Base-by-base conservation (phyloP, 768 basidiomycete genomes). In the Mycena belliarum region DNA sequence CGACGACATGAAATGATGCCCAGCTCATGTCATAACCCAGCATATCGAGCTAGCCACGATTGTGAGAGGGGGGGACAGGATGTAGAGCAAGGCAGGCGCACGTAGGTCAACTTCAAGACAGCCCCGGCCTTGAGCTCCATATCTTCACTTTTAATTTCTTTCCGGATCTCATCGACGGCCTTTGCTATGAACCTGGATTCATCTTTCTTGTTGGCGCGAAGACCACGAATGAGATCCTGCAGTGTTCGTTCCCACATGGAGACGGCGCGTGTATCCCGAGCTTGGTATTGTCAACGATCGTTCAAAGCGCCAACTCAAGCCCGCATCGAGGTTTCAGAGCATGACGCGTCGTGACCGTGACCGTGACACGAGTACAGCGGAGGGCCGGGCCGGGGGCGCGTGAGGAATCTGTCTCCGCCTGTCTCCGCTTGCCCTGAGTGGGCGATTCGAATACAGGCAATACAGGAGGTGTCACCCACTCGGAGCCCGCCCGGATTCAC, bases 231-330 rank as follows among this genome's bases (percentile, higher is more conserved):
- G 67, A 97, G 89, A 75, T 96, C 95, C 68, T 96, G 92, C 10
- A 98, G 82, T 7, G 94, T 96, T 52, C 95, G 83, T 79, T 98
- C 95, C 91, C 94, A 97, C 95, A 97, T 98, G 43, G n/a, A n/a
- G n/a, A 35, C 56, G 49, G 43, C 53, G 46, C 52, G 47, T 54
- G 43, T 40, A 67, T n/a, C n/a, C n/a, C n/a, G n/a, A n/a, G n/a
- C n/a, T n/a, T 15, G 29, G 57, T 28, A 41, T 45, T 35, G 45
- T 29, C 25, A 21, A 23, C 2, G 51, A 49, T 49, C 45, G 24
- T 47, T 47, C 7, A 55, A 43, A 38, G 24, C 23, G 20, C 8
- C 38, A 52, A n/a, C 18, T 38, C 64, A 55, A 28, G 38, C 20
- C 33, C 37, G 44, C 57, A 47, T 49, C 16, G 35, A 40, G 32